Evolutionary conservation across 495 filamentous ascomycete genomes (phyloP), one percentile per base, ranked within the genome.

Genomic region (Neurospora sp.): DNA sequence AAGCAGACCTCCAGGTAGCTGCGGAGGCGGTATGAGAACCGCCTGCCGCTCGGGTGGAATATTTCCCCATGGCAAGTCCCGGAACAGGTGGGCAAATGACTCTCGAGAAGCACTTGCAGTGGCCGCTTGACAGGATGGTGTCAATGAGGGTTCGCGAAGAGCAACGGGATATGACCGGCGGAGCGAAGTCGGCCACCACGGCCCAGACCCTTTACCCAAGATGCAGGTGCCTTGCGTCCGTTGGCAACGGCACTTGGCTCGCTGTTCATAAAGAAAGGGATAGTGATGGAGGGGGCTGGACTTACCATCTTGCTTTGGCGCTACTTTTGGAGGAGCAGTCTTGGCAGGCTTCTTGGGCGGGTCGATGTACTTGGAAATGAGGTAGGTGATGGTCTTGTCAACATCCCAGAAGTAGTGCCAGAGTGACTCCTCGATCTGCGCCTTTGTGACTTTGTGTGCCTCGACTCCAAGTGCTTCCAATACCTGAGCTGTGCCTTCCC

Each of bases 371-470:
- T 82, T 90, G 89, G 90, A 88, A 61, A 89, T 83, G 44, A 99
- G 81, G 77, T 95, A 97, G 72, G 88, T 84, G 22, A 94, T 90
- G 0, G 93, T 88, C 78, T 98, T 97, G 37, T 89, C 88, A 37
- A 97, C 85, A 79, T 99, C 95, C 78, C 93, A 98, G 80, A 94
- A 99, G 80, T 97, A 98, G 80, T 98, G 89, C 93, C 94, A 99
- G 39, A 99, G 80, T 0, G 94, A 87, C 70, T 98, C 96, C 79
- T 97, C 87, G 53, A 97, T 94, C 73, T 96, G 91, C 40, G 88
- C 83, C 68, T 89, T 87, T 27, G 90, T 88, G 61, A 91, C 84
- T 53, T 85, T 85, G 40, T 80, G 79, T 59, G 84, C 82, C 44
- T 85, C 82, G 10, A 76, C 71, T 5, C 87, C 89, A 11, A 94